Evolutionary conservation across 495 filamentous ascomycete genomes (phyloP), one percentile per base, ranked within the genome.

Genomic region (Ramalina peruviana): DNA sequence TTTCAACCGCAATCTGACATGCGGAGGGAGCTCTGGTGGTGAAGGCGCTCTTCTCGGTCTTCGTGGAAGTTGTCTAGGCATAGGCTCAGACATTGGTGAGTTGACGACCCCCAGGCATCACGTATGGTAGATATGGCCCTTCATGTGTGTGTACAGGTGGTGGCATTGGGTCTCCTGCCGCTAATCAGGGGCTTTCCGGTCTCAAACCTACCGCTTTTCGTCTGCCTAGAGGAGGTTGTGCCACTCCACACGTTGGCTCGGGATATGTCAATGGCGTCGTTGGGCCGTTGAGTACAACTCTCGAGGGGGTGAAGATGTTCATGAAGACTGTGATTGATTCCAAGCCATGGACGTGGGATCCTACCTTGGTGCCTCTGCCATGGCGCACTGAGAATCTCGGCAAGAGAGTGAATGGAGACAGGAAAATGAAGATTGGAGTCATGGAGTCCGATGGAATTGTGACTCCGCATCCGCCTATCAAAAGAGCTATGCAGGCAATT

Each of bases 1-100:
- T 0, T 65, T 69, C 49, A 80, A 83, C 57, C 67, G 61, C 6
- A 61, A 59, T 1, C 58, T 84, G 26, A 82, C 75, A 10, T 60
- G 72, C 4, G 82, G 82, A 6, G 82, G 81, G 0, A 79, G 74
- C 40, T 78, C 77, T 1, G 80, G 81, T 13, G 19, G 19, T 20
- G 19, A 20, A 20, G 19, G 82, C 1, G 76, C 81, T 0, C 65
- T 86, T n/a, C 53, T 84, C 36, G 78, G 68, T 1, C 62, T 77
- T 1, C 60, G 73, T 1, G 81, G 80, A 2, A 78, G 73, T 33
- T 64, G 72, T 26, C 61, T 85, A 0, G 83, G 83, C 0, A 77
- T 87, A 39, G 82, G 81, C 0, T 80, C 78, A 1, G 82, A 86
- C 56, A 74, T 87, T 40, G 82, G 75, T 17, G 2, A 5, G 33